Evolutionary conservation across 805 yeast genomes (phyloP), one percentile per base, ranked within the genome.

Genomic region (Millerago galiae): DNA sequence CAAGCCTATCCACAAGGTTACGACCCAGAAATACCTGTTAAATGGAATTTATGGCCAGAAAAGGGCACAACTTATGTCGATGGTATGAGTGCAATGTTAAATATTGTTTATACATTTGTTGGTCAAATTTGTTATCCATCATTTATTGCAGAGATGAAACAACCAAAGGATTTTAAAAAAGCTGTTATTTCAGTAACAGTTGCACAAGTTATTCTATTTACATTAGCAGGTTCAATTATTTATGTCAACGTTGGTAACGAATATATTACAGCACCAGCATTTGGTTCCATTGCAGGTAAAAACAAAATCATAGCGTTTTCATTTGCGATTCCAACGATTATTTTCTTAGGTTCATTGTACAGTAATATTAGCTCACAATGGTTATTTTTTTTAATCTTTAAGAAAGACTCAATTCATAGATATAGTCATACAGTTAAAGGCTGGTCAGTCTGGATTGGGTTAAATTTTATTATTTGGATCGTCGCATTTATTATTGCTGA

Each of bases 111-210:
- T 57, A 76, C 83, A 1, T 77, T 77, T 60, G 82, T 76, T 17
- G 83, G 83, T 4, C 83, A 77, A 57, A 73, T 77, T 56, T 74
- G 79, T 5, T 77, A 77, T 48, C 83, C 82, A 1, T 75, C 81
- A 16, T 77, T 77, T 58, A 77, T 77, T 44, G 65, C 76, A 11
- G 79, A 77, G 51, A 77, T 77, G 83, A 67, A 65, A 48, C 62
- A 66, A 40, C 83, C 83, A 25, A 61, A 61, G 36, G 83, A 77
- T 40, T 77, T 77, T 64, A 71, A 67, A 46, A 77, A 77, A 60
- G 81, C 80, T 2, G 58, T 77, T 18, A 67, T 67, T 47, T 60
- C 72, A 3, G 82, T 77, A 34, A 74, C 81, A 1, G 36, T 62
- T 17, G 67, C 70, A 29, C 81, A 78, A 54, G 58, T 78, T 34